phyloP scores from a whole-genome alignment of 139 green algal genomes.

The Tetradesmus obliquus region DNA sequence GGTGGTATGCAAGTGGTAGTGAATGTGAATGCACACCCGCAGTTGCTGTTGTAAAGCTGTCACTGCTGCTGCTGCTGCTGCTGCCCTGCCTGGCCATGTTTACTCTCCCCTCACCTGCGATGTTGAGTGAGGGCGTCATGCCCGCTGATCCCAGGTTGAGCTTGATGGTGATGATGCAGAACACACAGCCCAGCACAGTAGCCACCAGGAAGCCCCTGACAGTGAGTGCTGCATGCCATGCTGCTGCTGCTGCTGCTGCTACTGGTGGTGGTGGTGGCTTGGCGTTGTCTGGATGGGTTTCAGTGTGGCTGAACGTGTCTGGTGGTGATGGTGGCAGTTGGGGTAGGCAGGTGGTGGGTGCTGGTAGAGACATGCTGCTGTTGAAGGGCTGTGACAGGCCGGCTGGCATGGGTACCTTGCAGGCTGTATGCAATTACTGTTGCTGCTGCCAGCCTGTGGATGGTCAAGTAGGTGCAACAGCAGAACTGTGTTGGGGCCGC shows the following conservation, averaged over 20 bases:
- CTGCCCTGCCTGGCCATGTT: background rate
- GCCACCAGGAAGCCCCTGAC: constrained; percentile 3
- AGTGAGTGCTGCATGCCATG: background rate
- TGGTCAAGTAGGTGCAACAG: background rate
- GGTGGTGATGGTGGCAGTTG: background rate
- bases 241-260: background rate
- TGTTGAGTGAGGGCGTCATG: constrained; percentile 17
- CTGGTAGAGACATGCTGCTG: background rate
- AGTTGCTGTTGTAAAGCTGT: background rate
- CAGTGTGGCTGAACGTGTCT: background rate
- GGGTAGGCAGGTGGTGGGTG: background rate
- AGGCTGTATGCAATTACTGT: too few species aligned
- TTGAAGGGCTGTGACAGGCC: background rate
- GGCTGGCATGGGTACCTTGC: too few species aligned
- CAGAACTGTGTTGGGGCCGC: too few species aligned
- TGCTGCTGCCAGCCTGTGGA: background rate
- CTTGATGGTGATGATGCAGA: constrained; percentile 23
- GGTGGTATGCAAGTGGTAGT: too few species aligned
- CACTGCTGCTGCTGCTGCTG: background rate
- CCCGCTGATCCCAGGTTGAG: background rate
- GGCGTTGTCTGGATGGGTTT: background rate
- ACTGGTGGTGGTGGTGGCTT: background rate
- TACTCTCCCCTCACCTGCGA: background rate
- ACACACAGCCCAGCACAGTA: background rate
- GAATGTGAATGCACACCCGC: background rate